Base-by-base conservation (phyloP, 805 yeast species). In the Schizosaccharomyces octosporus region DNA sequence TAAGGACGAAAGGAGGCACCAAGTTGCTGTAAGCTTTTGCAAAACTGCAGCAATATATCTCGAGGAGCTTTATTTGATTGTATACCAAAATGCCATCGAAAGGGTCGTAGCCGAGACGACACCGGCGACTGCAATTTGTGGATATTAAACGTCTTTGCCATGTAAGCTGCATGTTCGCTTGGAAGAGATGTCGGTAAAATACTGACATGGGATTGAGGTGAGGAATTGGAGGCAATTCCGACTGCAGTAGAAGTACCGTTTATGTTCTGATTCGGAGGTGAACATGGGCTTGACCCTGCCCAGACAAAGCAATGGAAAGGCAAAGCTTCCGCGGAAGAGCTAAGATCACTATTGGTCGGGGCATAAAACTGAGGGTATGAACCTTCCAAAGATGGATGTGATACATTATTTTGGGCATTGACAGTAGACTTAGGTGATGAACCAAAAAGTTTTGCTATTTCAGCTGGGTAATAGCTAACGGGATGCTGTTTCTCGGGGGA, bases 31-130 rank as follows among this genome's bases (percentile, higher is more conserved):
- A 93, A 76, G 0, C 97, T 97, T 59, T 95, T 78, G 73, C 93
- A 93, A 55, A 93, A 89, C 70, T 93, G 97, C 36, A 97, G 96
- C 97, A 93, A 93, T 2, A 93, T 97, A 71, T 93, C 98, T 66
- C 93, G 76, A 42, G 98, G 98, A 70, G 93, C 90, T 0, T 96
- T 87, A 68, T 97, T 78, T 5, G 96, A 87, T 69, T 98, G 78
- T 63, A 93, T 93, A 65, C 98, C 98, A 70, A 90, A 93, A 75
- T 93, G 98, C 98, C 98, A 93, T 72, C 95, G 82, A 6, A 95
- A 87, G 72, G 55, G 74, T 19, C 57, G 57, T 19, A 51, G 1
- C n/a, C 57, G 32, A 17, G 19, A 13, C 5, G 57, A 17, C 4
- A 11, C 15, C n/a, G 57, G 15, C 7, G 36, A 11, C 2, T 29